Base-by-base conservation (phyloP, 352 stramenopile species). In the Albugo candida region DNA sequence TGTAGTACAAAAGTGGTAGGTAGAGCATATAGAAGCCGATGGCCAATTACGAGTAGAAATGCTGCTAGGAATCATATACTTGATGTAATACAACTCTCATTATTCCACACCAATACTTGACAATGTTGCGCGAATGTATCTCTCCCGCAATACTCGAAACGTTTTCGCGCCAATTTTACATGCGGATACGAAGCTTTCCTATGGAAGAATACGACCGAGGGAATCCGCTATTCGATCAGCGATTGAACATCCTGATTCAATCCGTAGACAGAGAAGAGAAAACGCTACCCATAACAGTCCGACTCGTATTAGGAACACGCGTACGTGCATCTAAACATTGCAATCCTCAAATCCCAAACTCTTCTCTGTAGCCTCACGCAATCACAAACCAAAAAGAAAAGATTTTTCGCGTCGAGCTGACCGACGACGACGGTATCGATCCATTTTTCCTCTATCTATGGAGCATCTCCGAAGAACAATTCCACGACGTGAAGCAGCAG, bases 401-500 rank as follows among this genome's bases (percentile, higher is more conserved):
- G 35, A 75, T 95, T 44, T 71, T 96, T 36, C 84, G 87, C 48
- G 82, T 96, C 21, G 86, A 97, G 58, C 82, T 97, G 36, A 96
- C 88, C 13, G 82, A 96, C 55, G 85, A 91, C 41, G 76, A 95
- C 40, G 78, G 94, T 38, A 64, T 56, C 4, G 83, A 96, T 47
- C 77, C 83, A 49, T 96, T 85, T 52, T 96, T 96, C 54, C 55
- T 96, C 41, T 95, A 91, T 54, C 65, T 89, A 13, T 87, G 88
- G 65, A 86, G 92, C 55, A 89, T 97, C 24, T 89, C 79, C 18
- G 89, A 97, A 56, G 82, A 94, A 56, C 84, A 97, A 54, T 97
- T 97, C 56, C 87, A 95, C 54, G 75, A 92, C 36, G 62, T 97
- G 4, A 96, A 97, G 64, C 66, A 84, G 48, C 85, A 96, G 54